Base-by-base conservation (phyloP, 805 yeast species). In the Grigorovia humatica region DNA sequence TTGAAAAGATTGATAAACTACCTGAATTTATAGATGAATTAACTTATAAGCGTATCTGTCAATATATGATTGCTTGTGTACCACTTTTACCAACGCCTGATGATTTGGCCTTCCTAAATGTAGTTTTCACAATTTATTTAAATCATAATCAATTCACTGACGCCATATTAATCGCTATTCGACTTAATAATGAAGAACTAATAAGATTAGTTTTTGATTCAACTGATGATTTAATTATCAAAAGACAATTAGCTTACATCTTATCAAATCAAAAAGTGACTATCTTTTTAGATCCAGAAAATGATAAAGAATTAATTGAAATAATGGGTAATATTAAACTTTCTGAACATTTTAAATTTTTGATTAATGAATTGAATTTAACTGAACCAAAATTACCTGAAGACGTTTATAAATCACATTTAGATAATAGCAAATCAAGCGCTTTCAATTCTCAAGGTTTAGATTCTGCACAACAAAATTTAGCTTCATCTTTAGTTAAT, bases 31-130 rank as follows among this genome's bases (percentile, higher is more conserved):
- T 90, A 50, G 98, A 93, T 66, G 83, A 82, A 52, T 77, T 82
- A 63, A 87, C 95, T 2, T 90, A 75, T 63, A 82, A 81, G 51
- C 81, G 99, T 65, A 97, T 91, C 38, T 90, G 99, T 64, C 80
- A 87, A 56, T 93, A 93, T 69, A 83, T 93, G 84, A 90, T 88
- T 35, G 85, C 95, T 52, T 93, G 99, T 70, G 97, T 91, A n/a
- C 96, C 96, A 20, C 78, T 90, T 55, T 75, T 93, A 64, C 95
- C 97, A 43, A 96, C 96, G 13, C 96, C 96, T 15, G 97, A 91
- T 66, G 97, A 90, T 65, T 70, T 78, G 43, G 78, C 88, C 4
- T 89, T 91, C 65, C 77, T 93, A 64, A 81, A 85, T 61, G 88
- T 96, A 6, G 97, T 97, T 6, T 93, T 73, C 67, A 74, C 88